phyloP scores from a whole-genome alignment of 2,329 filamentous ascomycete species.

The Tolypocladium guangdongense region DNA sequence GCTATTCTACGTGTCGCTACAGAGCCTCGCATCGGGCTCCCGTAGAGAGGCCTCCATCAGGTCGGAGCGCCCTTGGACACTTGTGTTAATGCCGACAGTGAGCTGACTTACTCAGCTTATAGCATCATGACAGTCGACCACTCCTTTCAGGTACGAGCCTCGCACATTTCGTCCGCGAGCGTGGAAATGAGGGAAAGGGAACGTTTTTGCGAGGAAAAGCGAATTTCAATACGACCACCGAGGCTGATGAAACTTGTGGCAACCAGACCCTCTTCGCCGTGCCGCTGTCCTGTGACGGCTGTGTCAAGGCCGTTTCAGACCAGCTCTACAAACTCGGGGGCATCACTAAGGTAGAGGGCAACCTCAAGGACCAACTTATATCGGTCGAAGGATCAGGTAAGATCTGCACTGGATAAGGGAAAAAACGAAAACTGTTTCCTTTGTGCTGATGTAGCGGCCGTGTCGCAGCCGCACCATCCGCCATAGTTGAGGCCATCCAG shows the following conservation, averaged over 20 bases:
- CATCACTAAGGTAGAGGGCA: conserved; percentile 72
- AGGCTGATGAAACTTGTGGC: conserved; percentile 23
- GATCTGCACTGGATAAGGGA: conserved; percentile 3
- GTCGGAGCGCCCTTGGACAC: background rate
- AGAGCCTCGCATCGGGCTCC: conserved; percentile 10
- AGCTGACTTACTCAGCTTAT: conserved; percentile 4
- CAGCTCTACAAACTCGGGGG: conserved; percentile 68
- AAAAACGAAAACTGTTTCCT: background rate
- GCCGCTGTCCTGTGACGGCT: conserved; percentile 81
- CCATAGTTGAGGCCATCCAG: conserved; percentile 82
- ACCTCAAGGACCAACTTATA: conserved; percentile 73
- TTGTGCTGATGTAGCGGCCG: background rate
- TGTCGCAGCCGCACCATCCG: conserved; percentile 62
- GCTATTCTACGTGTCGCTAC: conserved; percentile 18
- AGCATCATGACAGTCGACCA: conserved; percentile 32
- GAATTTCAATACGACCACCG: background rate
- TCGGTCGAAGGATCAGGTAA: conserved; percentile 73
- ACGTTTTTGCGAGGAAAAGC: background rate
- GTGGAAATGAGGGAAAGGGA: background rate
- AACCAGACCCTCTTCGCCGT: conserved; percentile 85
- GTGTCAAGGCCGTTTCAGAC: conserved; percentile 75
- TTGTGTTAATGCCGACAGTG: background rate
- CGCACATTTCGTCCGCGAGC: background rate
- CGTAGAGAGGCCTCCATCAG: conserved; percentile 5
- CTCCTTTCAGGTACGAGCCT: conserved; percentile 32